Evolutionary conservation across 495 filamentous ascomycete species (phyloP), one percentile per base, ranked within the genome.

Genomic region (Halenospora varia): DNA sequence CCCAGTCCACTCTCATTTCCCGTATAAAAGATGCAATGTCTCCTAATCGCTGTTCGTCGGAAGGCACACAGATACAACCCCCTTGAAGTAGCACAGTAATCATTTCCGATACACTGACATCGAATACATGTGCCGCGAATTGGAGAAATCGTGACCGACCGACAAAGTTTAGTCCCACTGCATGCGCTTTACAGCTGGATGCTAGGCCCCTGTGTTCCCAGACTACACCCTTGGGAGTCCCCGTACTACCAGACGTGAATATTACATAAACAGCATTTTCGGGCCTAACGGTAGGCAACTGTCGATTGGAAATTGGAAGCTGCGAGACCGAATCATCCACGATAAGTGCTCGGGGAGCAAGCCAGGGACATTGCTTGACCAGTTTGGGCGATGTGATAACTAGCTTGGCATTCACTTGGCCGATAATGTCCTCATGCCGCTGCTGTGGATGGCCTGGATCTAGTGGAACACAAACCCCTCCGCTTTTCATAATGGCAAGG

Each of bases 71-170:
- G 23, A 81, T 68, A 55, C 75, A 77, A 20, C 71, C 71, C 1
- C 87, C 87, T 41, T 86, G 75, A 55, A 83, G 80, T 0, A 89
- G 64, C 0, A 90, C 82, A 62, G 90, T 92, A 71, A 93, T 91
- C 2, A 89, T 88, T 63, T 93, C 90, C 54, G 90, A 90, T 0
- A 92, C 79, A 1, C 86, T 91, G 2, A 92, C 88, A 64, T 94
- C 89, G 60, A 94, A 94, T 0, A 87, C 18, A 40, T 40, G 15
- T 15, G 53, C 48, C 2, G 56, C 52, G 20, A 60, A 54, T 2
- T 60, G 25, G 19, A 52, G 22, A 6, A 60, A 53, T 11, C 61
- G 49, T 29, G 48, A 42, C 15, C 68, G 17, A 25, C 9, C 6
- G 39, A 75, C 67, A 42, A 87, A 77, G 13, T 68, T 58, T 13